A percentile compares a stretch with the other conserved stretches of the same genome.
Conservation (phyloP, 2,329 filamentous ascomycete species). For the Stagonosporopsis cucurbitacearum region DNA sequence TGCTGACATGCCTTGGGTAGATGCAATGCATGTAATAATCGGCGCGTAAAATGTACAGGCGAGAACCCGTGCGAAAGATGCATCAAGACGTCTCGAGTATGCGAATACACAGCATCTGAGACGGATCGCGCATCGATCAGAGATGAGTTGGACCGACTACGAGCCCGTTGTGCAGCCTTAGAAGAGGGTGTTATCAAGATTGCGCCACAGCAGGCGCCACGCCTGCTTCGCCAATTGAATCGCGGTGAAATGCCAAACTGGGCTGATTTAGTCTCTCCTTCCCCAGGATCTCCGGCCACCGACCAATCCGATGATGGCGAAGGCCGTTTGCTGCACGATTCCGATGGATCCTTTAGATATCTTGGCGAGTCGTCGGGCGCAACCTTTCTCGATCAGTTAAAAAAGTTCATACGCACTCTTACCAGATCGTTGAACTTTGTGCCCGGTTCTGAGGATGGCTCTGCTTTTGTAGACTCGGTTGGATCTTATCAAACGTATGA, state of each 20-base stretch:
- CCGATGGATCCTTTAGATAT: constrained; percentile 25
- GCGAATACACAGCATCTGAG: constrained; percentile 33
- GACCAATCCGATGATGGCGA: constrained; percentile 20
- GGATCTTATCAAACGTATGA: constrained; percentile 39
- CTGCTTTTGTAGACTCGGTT: constrained; percentile 29
- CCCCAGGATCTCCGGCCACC: constrained; percentile 13
- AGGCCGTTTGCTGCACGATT: constrained; percentile 30
- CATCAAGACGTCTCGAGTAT: constrained; percentile 23
- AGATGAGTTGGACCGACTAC: constrained; percentile 32
- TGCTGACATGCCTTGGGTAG: constrained; percentile 18
- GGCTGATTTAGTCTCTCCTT: constrained; percentile 16
- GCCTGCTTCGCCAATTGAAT: constrained; percentile 22
- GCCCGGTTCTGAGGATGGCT: constrained; percentile 26
- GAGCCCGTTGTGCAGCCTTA: constrained; percentile 28
- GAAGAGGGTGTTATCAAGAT: constrained; percentile 26
- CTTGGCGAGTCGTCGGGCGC: constrained; percentile 37
- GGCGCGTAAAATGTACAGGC: constrained; percentile 36
- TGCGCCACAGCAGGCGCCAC: constrained; percentile 24
- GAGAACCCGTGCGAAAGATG: constrained; percentile 38
- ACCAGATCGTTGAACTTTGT: constrained; percentile 23
- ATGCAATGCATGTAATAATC: constrained; percentile 38
- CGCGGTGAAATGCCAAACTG: constrained; percentile 14
- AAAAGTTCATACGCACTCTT: constrained; percentile 35
- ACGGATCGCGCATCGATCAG: constrained; percentile 27
- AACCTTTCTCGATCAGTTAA: constrained; percentile 35